Conservation (phyloP, 75 land plant species). For the Ceratopteris richardii region DNA sequence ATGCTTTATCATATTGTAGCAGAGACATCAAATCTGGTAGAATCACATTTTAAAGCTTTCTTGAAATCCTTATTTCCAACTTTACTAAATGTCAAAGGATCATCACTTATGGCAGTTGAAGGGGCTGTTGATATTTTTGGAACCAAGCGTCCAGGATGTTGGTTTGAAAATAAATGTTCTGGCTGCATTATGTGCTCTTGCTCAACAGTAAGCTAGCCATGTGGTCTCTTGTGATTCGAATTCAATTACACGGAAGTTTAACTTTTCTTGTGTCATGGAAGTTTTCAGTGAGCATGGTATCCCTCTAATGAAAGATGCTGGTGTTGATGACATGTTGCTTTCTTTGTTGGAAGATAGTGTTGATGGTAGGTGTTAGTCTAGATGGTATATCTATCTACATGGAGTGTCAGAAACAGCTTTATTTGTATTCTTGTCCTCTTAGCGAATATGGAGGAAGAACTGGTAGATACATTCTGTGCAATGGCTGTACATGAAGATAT, state of each 20-base stretch:
- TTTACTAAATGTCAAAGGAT: slow-evolving; percentile 4
- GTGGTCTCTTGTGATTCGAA: neutral
- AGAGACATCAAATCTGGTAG: slow-evolving; percentile 25
- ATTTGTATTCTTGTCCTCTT: slow-evolving; percentile 5
- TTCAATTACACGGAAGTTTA: neutral
- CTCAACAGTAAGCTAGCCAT: slow-evolving; percentile 23
- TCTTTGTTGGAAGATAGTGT: slow-evolving; percentile 10
- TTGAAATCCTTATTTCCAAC: neutral
- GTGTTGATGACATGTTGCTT: slow-evolving; percentile 18
- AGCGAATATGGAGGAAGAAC: slow-evolving; percentile 25
- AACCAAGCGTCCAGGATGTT: slow-evolving; percentile 11
- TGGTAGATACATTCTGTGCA: slow-evolving; percentile 28
- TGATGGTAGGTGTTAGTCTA: slow-evolving; percentile 16
- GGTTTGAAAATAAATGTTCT: slow-evolving; percentile 30
- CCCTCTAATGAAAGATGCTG: slow-evolving; percentile 19
- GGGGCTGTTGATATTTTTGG: slow-evolving; percentile 18
- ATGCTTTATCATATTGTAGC: slow-evolving; percentile 24
- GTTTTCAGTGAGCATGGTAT: slow-evolving; percentile 28
- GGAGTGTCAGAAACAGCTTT: too few relatives aligned
- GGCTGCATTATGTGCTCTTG: slow-evolving; percentile 27
- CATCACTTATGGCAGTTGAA: slow-evolving; percentile 12
- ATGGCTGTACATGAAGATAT: slow-evolving; percentile 24
- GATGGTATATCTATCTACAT: neutral
- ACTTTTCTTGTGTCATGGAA: slow-evolving; percentile 5
- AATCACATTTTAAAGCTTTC: neutral